Evolutionary conservation across 2,329 filamentous ascomycete species (phyloP).

Genomic region (Claviceps digitariae): DNA sequence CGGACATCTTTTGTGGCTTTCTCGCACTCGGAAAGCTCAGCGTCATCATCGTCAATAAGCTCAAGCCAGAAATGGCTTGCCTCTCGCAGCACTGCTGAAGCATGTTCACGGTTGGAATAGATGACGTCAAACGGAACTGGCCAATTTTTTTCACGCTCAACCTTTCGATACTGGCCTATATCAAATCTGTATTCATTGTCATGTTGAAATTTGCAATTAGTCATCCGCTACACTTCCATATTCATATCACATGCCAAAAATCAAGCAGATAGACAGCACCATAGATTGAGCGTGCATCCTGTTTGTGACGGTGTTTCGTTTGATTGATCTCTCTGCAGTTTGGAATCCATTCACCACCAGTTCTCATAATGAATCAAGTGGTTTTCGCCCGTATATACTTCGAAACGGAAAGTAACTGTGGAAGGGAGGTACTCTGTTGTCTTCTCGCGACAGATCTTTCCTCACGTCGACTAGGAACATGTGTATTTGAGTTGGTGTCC

Average conservation of each 20-base stretch:
- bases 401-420: slow-evolving; percentile 29
- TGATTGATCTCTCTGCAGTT: neutral
- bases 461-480: slow-evolving; percentile 30
- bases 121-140: neutral
- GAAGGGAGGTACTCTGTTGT: slow-evolving; percentile 19
- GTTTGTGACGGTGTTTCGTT: no score
- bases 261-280: neutral
- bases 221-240: no score
- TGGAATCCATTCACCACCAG: neutral
- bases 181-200: no score
- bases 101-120: neutral
- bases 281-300: neutral
- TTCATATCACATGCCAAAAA: no score
- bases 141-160: neutral
- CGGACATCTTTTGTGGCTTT: neutral
- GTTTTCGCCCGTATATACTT: slow-evolving; percentile 26
- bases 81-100: neutral
- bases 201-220: no score
- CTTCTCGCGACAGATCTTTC: slow-evolving; percentile 21
- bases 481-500: slow-evolving; percentile 28
- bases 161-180: neutral
- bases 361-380: slow-evolving; percentile 8
- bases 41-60: neutral
- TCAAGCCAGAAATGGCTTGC: neutral
- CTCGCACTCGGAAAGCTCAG: neutral